Conservation (phyloP, 2,329 filamentous ascomycete species). For the Botrytis aclada region DNA sequence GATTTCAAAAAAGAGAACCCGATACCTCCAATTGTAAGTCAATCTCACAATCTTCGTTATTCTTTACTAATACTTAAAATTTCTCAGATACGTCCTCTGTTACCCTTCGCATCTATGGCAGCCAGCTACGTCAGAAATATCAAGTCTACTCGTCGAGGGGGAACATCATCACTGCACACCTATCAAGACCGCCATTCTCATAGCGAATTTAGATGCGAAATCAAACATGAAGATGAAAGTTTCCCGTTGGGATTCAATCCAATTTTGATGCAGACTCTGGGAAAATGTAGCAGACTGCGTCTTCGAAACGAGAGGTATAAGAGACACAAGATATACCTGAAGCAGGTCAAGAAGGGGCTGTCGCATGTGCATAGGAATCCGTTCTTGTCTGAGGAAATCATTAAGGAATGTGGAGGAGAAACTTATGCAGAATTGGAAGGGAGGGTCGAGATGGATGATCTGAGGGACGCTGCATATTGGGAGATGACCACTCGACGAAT, state of each 20-base stretch:
- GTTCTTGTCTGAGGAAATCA: not conserved
- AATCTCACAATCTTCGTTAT: not conserved
- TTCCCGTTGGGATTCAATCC: not conserved
- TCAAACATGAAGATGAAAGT: not conserved
- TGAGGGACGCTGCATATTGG: constrained; percentile 2
- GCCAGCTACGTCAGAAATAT: not conserved
- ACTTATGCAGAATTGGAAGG: not conserved
- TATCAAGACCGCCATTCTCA: not conserved
- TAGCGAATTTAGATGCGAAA: not conserved
- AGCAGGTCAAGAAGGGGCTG: not conserved
- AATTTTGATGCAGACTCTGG: not conserved
- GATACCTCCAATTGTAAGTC: not conserved
- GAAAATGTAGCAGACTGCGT: not conserved
- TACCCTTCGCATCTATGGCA: not conserved
- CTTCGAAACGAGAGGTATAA: not conserved
- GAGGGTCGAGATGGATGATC: not conserved
- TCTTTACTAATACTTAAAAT: not conserved
- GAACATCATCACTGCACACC: constrained; percentile 2
- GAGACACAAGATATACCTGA: not conserved
- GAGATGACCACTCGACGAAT: not conserved
- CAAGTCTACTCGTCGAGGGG: not conserved
- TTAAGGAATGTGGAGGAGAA: not conserved
- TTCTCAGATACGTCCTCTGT: not conserved
- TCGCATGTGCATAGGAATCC: not conserved
- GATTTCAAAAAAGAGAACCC: not conserved